A percentile compares a stretch with the other conserved stretches of the same genome.
phyloP scores from a whole-genome alignment of 148 eudicot species.

The Oxyria digyna region DNA sequence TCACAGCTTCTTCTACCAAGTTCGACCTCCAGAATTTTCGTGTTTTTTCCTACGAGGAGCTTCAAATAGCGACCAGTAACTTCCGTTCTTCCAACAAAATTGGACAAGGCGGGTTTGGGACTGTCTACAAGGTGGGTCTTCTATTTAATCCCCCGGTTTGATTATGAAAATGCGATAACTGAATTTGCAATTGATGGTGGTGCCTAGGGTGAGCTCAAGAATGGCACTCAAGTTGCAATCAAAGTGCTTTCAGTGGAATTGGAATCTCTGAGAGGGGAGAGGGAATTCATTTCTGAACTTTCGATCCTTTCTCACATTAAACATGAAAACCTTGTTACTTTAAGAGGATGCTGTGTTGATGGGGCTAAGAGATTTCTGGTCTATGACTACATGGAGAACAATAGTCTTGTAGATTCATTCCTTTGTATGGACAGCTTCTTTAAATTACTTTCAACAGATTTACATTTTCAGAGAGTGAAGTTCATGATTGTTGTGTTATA shows the following conservation, averaged over 20 bases:
- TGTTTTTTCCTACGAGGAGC: conserved; percentile 16
- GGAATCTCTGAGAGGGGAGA: conserved; percentile 55
- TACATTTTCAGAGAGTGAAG: background rate
- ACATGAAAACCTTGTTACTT: conserved; percentile 58
- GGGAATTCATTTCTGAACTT: conserved; percentile 59
- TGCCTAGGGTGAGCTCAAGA: conserved; percentile 41
- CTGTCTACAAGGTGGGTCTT: conserved; percentile 42
- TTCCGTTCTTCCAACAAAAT: conserved; percentile 38
- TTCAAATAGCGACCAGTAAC: conserved; percentile 31
- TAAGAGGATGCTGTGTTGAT: conserved; percentile 57
- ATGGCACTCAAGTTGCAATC: conserved; percentile 45
- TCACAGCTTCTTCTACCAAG: background rate
- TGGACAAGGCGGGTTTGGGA: conserved; percentile 60
- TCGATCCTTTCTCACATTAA: conserved; percentile 37
- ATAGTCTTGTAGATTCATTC: conserved; percentile 39
- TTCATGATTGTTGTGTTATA: background rate
- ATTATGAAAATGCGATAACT: background rate
- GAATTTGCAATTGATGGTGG: background rate
- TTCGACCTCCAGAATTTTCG: background rate
- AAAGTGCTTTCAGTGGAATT: conserved; percentile 49
- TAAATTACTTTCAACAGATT: background rate
- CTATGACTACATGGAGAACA: conserved; percentile 58
- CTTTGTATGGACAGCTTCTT: conserved; percentile 27
- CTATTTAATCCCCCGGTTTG: background rate
- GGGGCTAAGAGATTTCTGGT: conserved; percentile 45